These are phyloP conservation scores for Candida glucosophila DNA, from an alignment of 1,139 yeast species.

Conservation along the genomic window DNA sequence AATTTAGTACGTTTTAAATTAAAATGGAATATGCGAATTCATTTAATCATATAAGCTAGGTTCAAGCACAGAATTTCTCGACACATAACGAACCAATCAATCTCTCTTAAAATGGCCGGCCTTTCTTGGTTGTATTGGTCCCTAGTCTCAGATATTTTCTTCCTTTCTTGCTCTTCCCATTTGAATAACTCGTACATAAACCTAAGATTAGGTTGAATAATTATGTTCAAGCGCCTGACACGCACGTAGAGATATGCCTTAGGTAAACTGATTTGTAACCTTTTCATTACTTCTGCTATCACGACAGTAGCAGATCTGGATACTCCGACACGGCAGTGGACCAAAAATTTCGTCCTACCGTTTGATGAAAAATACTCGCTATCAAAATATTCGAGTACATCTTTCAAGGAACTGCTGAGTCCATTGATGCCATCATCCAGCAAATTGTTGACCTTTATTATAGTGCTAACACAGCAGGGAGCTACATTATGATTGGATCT, in stretches of 20 bases:
- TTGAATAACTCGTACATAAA: conserved; percentile 43
- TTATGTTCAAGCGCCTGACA: conserved; percentile 37
- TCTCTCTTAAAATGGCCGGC: conserved; percentile 45
- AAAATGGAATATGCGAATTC: too few relatives aligned
- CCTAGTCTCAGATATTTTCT: conserved; percentile 5
- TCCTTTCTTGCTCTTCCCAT: conserved; percentile 34
- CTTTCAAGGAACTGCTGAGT: conserved; percentile 25
- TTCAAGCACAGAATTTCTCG: conserved; percentile 75
- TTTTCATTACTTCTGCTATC: conserved; percentile 40
- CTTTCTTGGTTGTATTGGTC: too few relatives aligned
- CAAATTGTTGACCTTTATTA: conserved; percentile 36
- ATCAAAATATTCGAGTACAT: conserved; percentile 27
- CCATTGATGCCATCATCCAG: conserved; percentile 45
- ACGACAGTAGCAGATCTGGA: conserved; percentile 42
- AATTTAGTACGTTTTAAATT: too few relatives aligned
- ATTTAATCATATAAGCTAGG: conserved; percentile 56
- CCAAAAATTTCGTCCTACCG: conserved; percentile 28
- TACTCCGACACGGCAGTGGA: conserved; percentile 46
- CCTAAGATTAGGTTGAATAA: conserved; percentile 40
- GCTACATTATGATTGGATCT: conserved; percentile 8
- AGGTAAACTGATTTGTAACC: conserved; percentile 28
- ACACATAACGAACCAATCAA: conserved; percentile 89
- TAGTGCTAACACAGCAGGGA: conserved; percentile 18
- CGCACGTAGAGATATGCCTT: conserved; percentile 38
- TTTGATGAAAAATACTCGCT: conserved; percentile 17